phyloP scores from a whole-genome alignment of 2,329 filamentous ascomycete genomes.

The Venturia aucupariae region DNA sequence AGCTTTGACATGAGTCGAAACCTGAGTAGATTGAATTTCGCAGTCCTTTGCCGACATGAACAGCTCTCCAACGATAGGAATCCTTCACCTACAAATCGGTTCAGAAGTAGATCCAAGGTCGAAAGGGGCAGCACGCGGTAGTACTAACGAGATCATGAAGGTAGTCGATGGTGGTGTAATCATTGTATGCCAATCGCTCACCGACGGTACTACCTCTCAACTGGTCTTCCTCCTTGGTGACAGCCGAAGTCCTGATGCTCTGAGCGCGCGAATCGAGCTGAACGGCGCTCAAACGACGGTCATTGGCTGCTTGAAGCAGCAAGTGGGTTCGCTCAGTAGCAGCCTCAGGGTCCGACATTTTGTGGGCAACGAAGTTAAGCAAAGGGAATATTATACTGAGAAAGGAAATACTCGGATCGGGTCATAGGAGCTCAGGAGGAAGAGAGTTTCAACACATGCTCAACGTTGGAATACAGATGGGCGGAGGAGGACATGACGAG shows the following conservation, averaged over 20 bases:
- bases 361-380: not conserved
- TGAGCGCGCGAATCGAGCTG: constrained; percentile 33
- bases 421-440: not conserved
- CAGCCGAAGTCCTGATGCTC: constrained; percentile 32
- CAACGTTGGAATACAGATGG: not conserved
- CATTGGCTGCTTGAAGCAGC: constrained; percentile 22
- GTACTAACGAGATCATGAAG: constrained; percentile 44
- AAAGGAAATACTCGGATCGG: not conserved
- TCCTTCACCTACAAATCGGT: constrained; percentile 40
- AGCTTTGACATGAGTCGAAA: constrained; percentile 45
- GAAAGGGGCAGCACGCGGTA: not conserved
- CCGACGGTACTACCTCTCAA: constrained; percentile 39
- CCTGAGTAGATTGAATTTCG: constrained; percentile 30
- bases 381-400: not conserved
- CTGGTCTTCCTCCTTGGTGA: constrained; percentile 41
- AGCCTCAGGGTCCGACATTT: constrained; percentile 19
- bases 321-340: constrained; percentile 28
- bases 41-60: constrained; percentile 36
- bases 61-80: constrained; percentile 41
- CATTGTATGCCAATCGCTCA: constrained; percentile 50
- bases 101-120: not conserved
- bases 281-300: constrained; percentile 26
- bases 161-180: constrained; percentile 56
- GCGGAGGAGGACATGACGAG: constrained; percentile 8
- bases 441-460: not conserved